Evolutionary conservation across 768 basidiomycete genomes (phyloP).

Genomic region (Termitomyces eurrhizus): DNA sequence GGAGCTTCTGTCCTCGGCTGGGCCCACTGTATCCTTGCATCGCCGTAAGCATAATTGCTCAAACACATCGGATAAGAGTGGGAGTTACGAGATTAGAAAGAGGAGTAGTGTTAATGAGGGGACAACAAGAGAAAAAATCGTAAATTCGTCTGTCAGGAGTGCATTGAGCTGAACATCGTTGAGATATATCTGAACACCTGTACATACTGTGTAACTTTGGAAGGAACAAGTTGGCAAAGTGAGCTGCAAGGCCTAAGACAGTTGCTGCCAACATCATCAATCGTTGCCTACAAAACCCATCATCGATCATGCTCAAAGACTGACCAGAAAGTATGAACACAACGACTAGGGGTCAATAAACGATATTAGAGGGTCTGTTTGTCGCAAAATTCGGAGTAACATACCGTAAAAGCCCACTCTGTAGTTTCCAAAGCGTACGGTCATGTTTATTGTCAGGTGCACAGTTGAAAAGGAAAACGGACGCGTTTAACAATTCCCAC

Average conservation of each 20-base stretch:
- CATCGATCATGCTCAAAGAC: neutral
- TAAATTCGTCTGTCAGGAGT: constrained; percentile 54
- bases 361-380: neutral
- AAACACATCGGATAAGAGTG: neutral
- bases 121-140: constrained; percentile 62
- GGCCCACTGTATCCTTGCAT: constrained; percentile 61
- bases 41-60: constrained; percentile 5
- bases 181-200: neutral
- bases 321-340: constrained; percentile 44
- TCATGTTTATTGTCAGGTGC: constrained; percentile 38
- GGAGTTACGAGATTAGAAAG: constrained; percentile 54
- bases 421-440: constrained; percentile 55
- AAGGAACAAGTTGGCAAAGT: constrained; percentile 66
- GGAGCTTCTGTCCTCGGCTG: constrained; percentile 61
- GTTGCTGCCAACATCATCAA: constrained; percentile 28
- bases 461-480: neutral
- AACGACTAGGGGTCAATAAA: constrained; percentile 26
- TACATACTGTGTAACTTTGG: constrained; percentile 59
- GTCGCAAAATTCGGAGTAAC: constrained; percentile 13
- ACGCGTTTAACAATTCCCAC: neutral
- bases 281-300: constrained; percentile 1
- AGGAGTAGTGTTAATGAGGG: constrained; percentile 62
- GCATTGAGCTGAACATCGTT: constrained; percentile 5
- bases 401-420: constrained; percentile 49
- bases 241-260: constrained; percentile 65